Conservation (phyloP, 1,284 basidiomycete species). For the Boletellus deceptivus region DNA sequence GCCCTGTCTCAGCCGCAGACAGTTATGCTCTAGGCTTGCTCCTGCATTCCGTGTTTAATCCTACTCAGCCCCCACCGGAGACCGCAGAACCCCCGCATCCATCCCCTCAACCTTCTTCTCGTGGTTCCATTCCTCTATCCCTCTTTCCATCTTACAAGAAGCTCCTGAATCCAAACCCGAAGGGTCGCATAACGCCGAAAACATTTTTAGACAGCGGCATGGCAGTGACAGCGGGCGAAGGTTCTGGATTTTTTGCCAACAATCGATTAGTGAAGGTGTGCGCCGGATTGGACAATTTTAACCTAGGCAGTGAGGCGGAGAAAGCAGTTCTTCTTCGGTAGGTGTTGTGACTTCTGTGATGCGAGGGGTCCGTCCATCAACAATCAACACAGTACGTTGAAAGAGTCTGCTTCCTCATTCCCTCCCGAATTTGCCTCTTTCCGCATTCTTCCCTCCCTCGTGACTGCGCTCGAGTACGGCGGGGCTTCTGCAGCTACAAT, state of each 20-base stretch:
- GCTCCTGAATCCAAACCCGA: conserved; percentile 86
- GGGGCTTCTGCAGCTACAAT: conserved; percentile 79
- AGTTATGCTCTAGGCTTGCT: conserved; percentile 86
- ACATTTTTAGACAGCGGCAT: conserved; percentile 81
- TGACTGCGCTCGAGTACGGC: conserved; percentile 82
- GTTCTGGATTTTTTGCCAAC: conserved; percentile 77
- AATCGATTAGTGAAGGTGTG: conserved; percentile 90
- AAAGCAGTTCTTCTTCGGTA: conserved; percentile 73
- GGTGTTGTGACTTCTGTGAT: conserved; percentile 11
- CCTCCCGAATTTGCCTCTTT: conserved; percentile 87
- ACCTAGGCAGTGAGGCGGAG: conserved; percentile 80
- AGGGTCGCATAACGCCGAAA: conserved; percentile 73
- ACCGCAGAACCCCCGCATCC: conserved; percentile 69
- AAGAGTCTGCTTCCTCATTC: conserved; percentile 77
- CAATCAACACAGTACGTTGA: conserved; percentile 56
- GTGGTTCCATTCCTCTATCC: conserved; percentile 74
- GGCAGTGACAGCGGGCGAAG: conserved; percentile 54
- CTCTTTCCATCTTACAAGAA: conserved; percentile 86
- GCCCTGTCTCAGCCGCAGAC: conserved; percentile 73
- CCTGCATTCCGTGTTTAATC: conserved; percentile 85
- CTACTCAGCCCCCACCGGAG: conserved; percentile 65
- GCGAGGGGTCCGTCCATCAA: neutral
- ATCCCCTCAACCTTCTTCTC: conserved; percentile 68
- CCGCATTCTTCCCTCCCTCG: conserved; percentile 84
- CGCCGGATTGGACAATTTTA: conserved; percentile 84